These are phyloP conservation scores for Alternaria metachromatica DNA, from an alignment of 2,329 filamentous ascomycete genomes.

Conservation along the genomic window DNA sequence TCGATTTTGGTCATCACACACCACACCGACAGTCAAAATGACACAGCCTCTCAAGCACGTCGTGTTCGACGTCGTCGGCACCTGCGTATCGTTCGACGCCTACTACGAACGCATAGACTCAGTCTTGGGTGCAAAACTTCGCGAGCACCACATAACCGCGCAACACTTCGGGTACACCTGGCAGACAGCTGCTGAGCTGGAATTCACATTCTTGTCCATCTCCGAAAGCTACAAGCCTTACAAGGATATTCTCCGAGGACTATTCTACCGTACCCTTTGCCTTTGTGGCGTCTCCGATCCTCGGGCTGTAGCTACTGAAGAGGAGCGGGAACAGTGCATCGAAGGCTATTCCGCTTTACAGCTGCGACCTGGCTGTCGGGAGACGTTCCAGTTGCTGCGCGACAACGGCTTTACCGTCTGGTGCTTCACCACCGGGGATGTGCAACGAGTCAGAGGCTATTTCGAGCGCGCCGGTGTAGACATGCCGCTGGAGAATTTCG, in stretches of 20 bases:
- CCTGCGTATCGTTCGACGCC: constrained; percentile 19
- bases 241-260: constrained; percentile 11
- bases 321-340: constrained; percentile 16
- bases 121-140: constrained; percentile 12
- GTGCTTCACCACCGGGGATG: constrained; percentile 16
- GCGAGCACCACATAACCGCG: constrained; percentile 6
- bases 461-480: constrained; percentile 58
- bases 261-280: constrained; percentile 17
- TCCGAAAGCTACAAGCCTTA: constrained; percentile 14
- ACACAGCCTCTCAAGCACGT: constrained; percentile 11
- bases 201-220: constrained; percentile 23
- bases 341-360: constrained; percentile 13
- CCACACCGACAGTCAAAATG: background rate
- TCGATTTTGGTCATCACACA: background rate
- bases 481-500: constrained; percentile 60
- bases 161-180: constrained; percentile 20
- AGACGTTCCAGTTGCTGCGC: constrained; percentile 12
- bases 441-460: constrained; percentile 56
- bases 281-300: constrained; percentile 12
- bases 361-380: constrained; percentile 5
- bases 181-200: constrained; percentile 21
- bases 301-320: constrained; percentile 4
- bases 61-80: constrained; percentile 19
- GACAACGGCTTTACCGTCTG: constrained; percentile 17
- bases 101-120: constrained; percentile 17